Percentiles rank a stretch among this genome's conserved stretches.
phyloP scores from a whole-genome alignment of 1,139 yeast species.

The Geotrichum fermentans region DNA sequence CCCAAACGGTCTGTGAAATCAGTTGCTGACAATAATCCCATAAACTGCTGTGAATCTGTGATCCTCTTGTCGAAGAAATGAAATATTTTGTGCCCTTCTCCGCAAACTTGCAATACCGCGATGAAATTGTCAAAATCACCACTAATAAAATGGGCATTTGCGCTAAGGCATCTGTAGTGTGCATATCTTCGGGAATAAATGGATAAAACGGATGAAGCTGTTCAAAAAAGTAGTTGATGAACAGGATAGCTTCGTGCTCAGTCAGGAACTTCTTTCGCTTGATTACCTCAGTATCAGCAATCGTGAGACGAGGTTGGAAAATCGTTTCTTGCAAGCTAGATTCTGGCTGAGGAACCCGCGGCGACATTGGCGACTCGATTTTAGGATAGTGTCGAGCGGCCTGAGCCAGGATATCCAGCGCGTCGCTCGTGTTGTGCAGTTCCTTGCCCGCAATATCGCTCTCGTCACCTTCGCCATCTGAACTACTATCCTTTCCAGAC shows the following conservation, averaged over 20 bases:
- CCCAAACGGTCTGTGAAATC: constrained; percentile 89
- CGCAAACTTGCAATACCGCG: constrained; percentile 49
- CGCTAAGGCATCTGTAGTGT: constrained; percentile 59
- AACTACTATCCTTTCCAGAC: neutral
- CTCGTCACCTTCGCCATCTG: neutral
- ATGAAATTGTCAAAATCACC: constrained; percentile 71
- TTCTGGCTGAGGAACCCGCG: constrained; percentile 9
- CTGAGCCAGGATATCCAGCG: constrained; percentile 49
- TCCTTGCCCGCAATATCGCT: constrained; percentile 34
- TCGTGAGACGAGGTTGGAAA: constrained; percentile 31
- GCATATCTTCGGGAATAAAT: constrained; percentile 70
- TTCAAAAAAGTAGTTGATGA: constrained; percentile 63
- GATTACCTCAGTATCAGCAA: constrained; percentile 60
- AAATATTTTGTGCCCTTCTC: constrained; percentile 20
- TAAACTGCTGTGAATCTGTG: constrained; percentile 55
- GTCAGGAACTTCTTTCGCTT: constrained; percentile 58
- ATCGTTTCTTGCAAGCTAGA: constrained; percentile 7
- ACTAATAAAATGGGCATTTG: constrained; percentile 77
- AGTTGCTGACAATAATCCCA: constrained; percentile 82
- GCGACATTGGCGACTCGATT: constrained; percentile 17
- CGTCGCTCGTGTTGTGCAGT: constrained; percentile 55
- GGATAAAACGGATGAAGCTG: constrained; percentile 91
- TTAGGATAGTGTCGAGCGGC: constrained; percentile 41
- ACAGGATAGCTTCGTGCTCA: constrained; percentile 59
- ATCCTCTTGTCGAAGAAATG: constrained; percentile 19